These are phyloP conservation scores for Colletotrichum liaoningense DNA, from an alignment of 2,329 filamentous ascomycete genomes.

Conservation along the genomic window DNA sequence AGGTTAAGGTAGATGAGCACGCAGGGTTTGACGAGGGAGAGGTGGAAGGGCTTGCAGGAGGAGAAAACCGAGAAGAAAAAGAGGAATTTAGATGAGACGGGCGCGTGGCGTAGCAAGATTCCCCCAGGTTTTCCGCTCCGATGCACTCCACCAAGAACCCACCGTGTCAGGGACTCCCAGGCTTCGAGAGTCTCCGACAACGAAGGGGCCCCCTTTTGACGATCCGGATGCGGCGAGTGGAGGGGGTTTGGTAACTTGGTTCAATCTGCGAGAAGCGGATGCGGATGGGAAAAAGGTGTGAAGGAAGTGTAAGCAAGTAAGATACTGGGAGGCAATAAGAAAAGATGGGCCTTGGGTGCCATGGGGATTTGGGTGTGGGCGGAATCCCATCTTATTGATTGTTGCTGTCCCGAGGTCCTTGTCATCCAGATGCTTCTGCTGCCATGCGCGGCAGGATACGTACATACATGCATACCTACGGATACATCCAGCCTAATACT, in stretches of 20 bases:
- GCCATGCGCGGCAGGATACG: neutral
- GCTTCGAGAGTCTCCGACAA: neutral
- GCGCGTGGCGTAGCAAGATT: constrained; percentile 24
- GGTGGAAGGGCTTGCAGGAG: neutral
- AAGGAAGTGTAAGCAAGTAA: neutral
- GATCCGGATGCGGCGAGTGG: constrained; percentile 19
- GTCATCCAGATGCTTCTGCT: neutral
- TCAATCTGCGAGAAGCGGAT: constrained; percentile 1
- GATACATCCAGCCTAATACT: no score
- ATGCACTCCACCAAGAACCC: constrained; percentile 8
- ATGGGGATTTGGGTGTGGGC: constrained; percentile 6
- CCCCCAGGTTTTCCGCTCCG: constrained; percentile 23
- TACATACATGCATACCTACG: neutral
- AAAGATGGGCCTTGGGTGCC: neutral
- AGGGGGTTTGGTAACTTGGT: neutral
- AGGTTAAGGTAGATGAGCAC: neutral
- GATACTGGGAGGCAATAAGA: neutral
- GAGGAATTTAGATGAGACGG: constrained; percentile 20
- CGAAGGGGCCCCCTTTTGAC: neutral
- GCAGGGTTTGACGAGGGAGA: constrained; percentile 26
- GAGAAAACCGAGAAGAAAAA: neutral
- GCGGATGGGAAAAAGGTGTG: neutral
- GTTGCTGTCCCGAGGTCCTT: neutral
- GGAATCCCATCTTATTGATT: neutral
- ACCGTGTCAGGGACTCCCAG: neutral